Evolutionary conservation across 345 rosid species (phyloP), one percentile per base, ranked within the genome.

Genomic region (Hevea brasiliensis): DNA sequence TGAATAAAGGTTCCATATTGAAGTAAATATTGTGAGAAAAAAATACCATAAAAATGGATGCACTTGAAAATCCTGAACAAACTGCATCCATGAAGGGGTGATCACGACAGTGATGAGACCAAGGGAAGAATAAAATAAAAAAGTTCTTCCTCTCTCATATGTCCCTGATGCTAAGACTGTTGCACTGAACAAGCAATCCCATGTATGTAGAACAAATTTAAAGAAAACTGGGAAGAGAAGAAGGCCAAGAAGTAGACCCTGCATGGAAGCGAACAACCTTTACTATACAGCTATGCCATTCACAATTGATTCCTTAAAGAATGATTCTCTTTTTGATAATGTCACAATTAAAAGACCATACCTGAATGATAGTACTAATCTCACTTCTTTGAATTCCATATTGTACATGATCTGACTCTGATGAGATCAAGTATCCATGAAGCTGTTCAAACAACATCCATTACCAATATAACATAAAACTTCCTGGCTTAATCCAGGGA

Each of bases 161-260:
- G 44, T 71, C 81, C 75, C 81, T 69, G 81, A 2, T 32, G 37
- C 37, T 32, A 4, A 76, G 66, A 67, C 42, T 63, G 54, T 40
- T 45, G 44, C 59, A 37, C 72, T 63, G 35, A 66, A 75, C 66
- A 81, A 57, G 73, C 13, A 21, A 66, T 76, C 75, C 76, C 82
- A 83, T 45, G 76, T 35, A 63, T 26, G 82, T 35, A 88, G 76
- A 77, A 85, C 24, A 70, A 75, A 81, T 77, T 83, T 95, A 79
- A 89, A 86, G 54, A 90, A 50, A 37, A 82, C 65, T 17, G 97
- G 91, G 72, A 90, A 87, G 62, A 92, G 81, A 71, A 95, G 84
- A 84, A 95, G 94, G 24, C 97, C 93, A 72, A 95, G 81, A 71
- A 91, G 84, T 72, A 91, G 62, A 24, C 98, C 97, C 98, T 92